phyloP scores from a whole-genome alignment of 2,329 filamentous ascomycete genomes.

The Colletotrichum abscissum region DNA sequence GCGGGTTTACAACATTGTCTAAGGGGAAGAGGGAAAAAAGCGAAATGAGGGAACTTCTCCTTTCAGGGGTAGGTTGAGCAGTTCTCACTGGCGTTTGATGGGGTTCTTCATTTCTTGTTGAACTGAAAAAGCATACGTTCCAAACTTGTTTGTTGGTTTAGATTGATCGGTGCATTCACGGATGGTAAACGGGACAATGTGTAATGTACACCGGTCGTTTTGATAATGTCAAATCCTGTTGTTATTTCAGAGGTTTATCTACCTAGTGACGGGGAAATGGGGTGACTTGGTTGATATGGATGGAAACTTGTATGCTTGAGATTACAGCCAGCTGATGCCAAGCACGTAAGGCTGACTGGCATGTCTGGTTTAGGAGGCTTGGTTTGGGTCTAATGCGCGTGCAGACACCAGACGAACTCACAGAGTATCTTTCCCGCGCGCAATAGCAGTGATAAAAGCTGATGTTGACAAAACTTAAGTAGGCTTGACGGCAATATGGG shows the following conservation, averaged over 20 bases:
- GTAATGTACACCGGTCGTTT: constrained; percentile 3
- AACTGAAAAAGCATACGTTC: constrained; percentile 18
- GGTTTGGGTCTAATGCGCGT: too few relatives aligned
- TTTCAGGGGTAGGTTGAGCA: not conserved
- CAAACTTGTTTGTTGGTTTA: not conserved
- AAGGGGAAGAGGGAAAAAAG: constrained; percentile 31
- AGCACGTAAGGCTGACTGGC: too few relatives aligned
- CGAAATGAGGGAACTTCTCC: not conserved
- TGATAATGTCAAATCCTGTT: constrained; percentile 20
- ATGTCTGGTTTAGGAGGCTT: too few relatives aligned
- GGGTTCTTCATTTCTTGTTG: not conserved
- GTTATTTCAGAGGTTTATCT: not conserved
- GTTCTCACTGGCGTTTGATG: not conserved
- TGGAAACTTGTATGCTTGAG: not conserved
- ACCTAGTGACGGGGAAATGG: too few relatives aligned
- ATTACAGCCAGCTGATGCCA: too few relatives aligned
- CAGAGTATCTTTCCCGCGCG: too few relatives aligned
- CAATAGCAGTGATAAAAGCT: too few relatives aligned
- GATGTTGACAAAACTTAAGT: too few relatives aligned
- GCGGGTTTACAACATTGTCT: constrained; percentile 84
- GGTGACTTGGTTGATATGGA: not conserved
- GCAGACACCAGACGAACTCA: too few relatives aligned
- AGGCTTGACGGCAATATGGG: too few relatives aligned
- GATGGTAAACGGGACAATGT: constrained; percentile 34
- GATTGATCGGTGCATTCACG: constrained; percentile 23